Evolutionary conservation across 2,329 filamentous ascomycete species (phyloP).

Genomic region (Aspergillus fumigatus): DNA sequence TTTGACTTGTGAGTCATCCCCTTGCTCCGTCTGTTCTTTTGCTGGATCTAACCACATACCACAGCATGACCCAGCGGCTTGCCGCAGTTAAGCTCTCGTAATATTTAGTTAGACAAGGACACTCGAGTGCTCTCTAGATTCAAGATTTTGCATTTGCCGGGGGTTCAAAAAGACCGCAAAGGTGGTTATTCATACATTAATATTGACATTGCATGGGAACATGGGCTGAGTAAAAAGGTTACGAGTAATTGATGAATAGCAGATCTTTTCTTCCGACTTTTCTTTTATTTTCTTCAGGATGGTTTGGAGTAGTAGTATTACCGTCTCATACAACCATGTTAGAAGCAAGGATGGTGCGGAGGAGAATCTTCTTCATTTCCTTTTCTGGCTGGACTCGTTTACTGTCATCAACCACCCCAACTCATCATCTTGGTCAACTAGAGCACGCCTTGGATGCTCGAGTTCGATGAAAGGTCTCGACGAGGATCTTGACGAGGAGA

Average conservation of each 20-base stretch:
- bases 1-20: constrained; percentile 79
- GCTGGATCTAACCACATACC: constrained; percentile 1
- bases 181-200: constrained; percentile 14
- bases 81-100: constrained; percentile 24
- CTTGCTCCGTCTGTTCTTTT: not conserved
- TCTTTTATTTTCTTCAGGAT: constrained; percentile 1
- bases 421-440: not conserved
- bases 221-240: constrained; percentile 7
- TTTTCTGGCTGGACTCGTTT: too few relatives aligned
- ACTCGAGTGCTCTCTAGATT: constrained; percentile 2
- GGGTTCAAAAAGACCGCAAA: constrained; percentile 10
- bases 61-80: constrained; percentile 37
- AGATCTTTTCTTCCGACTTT: not conserved
- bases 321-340: not conserved
- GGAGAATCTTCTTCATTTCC: too few relatives aligned
- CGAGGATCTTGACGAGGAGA: not conserved
- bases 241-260: constrained; percentile 8
- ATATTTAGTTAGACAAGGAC: constrained; percentile 10
- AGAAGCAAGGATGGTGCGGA: not conserved
- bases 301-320: not conserved
- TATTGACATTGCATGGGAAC: constrained; percentile 10
- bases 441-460: not conserved
- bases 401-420: not conserved
- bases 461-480: not conserved
- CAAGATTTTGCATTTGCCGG: constrained; percentile 13